These are phyloP conservation scores for Lojkania enalia DNA, from an alignment of 2,329 filamentous ascomycete species.

Conservation along the genomic window DNA sequence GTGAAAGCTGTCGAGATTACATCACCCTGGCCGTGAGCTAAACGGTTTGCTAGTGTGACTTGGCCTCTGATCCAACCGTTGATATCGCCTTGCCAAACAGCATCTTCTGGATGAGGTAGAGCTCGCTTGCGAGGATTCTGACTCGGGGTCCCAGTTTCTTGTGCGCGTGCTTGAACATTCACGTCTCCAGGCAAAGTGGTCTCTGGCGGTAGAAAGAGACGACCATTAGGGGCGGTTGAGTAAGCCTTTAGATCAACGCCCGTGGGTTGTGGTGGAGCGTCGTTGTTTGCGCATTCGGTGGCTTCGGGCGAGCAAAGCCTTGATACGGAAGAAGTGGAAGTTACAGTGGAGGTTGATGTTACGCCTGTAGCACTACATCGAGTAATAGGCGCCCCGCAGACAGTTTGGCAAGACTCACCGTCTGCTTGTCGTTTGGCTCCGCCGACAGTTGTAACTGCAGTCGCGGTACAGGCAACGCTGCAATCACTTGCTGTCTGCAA, in stretches of 20 bases:
- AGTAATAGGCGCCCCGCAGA: conserved; percentile 9
- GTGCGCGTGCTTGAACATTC: not conserved
- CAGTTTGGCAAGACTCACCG: conserved; percentile 5
- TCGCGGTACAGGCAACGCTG: conserved; percentile 7
- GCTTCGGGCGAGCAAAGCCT: not conserved
- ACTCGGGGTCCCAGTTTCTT: conserved; percentile 1
- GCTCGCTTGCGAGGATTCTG: conserved; percentile 1
- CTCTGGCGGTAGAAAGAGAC: not conserved
- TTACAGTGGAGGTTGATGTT: conserved; percentile 9
- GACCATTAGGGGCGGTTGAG: not conserved
- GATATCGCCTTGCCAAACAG: not conserved
- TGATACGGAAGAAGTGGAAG: conserved; percentile 2
- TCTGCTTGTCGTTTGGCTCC: conserved; percentile 2
- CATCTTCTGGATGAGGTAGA: not conserved
- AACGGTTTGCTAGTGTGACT: not conserved
- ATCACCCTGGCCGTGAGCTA: not conserved
- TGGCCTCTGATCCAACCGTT: not conserved
- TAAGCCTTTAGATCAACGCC: too few species aligned
- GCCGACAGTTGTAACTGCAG: conserved; percentile 4
- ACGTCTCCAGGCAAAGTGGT: not conserved
- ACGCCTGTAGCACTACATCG: conserved; percentile 10
- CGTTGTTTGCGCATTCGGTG: not conserved
- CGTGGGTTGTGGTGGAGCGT: not conserved
- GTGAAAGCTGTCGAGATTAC: conserved; percentile 1
- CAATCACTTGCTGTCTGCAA: conserved; percentile 10